Conservation (phyloP, 1,139 yeast genomes). For the Yamadazyma diospyri region DNA sequence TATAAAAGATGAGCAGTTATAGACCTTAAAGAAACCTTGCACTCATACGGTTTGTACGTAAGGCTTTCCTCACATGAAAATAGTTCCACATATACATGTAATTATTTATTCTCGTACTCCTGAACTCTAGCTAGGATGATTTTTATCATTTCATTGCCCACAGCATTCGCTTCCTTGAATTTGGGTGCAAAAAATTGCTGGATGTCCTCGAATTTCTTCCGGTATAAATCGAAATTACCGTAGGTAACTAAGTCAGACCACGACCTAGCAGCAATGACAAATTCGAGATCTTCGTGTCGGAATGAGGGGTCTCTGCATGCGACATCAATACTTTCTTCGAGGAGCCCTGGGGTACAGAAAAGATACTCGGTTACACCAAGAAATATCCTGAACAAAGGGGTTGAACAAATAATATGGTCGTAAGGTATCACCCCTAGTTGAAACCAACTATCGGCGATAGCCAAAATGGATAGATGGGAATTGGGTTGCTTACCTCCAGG, state of each 20-base stretch:
- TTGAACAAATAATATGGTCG: conserved; percentile 94
- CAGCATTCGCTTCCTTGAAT: conserved; percentile 81
- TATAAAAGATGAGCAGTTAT: conserved; percentile 85
- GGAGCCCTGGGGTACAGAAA: conserved; percentile 76
- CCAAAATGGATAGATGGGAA: conserved; percentile 82
- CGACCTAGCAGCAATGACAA: conserved; percentile 72
- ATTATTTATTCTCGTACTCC: conserved; percentile 27
- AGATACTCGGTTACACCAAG: conserved; percentile 91
- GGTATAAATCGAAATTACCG: conserved; percentile 74
- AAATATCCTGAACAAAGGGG: conserved; percentile 86
- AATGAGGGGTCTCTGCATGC: conserved; percentile 66
- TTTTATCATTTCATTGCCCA: conserved; percentile 95
- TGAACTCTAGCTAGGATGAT: conserved; percentile 62
- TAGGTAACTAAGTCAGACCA: conserved; percentile 84
- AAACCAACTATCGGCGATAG: conserved; percentile 93
- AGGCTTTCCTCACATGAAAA: no score
- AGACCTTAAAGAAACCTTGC: conserved; percentile 9
- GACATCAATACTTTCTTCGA: conserved; percentile 76
- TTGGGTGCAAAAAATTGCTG: conserved; percentile 81
- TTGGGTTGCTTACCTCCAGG: conserved; percentile 75
- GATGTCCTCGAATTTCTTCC: conserved; percentile 68
- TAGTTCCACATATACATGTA: neutral
- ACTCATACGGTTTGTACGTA: no score
- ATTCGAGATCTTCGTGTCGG: conserved; percentile 82
- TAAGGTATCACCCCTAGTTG: conserved; percentile 84